phyloP scores from a whole-genome alignment of 139 green algal genomes.

The Yamagishiella unicocca region DNA sequence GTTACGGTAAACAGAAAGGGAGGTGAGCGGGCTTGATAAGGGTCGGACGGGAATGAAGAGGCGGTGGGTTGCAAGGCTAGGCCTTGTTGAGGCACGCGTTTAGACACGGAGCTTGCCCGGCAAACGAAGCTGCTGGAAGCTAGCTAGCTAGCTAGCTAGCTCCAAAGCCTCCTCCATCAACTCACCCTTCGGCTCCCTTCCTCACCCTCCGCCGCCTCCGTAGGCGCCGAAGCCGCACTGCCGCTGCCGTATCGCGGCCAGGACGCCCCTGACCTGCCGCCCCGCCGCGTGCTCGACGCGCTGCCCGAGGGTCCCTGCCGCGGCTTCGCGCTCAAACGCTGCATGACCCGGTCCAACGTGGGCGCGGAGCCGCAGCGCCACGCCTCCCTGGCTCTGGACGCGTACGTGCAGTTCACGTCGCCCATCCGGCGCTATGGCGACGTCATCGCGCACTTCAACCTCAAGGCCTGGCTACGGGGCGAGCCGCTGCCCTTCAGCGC shows the following conservation, averaged over 20 bases:
- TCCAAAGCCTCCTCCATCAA: neutral
- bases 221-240: constrained; percentile 62
- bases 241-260: constrained; percentile 78
- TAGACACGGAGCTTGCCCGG: no score
- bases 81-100: no score
- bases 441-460: constrained; percentile 86
- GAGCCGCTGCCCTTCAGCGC: constrained; percentile 54
- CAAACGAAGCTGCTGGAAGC: no score
- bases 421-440: constrained; percentile 70
- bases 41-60: no score
- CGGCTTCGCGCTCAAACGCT: constrained; percentile 66
- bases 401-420: constrained; percentile 71
- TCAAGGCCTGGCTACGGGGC: constrained; percentile 69
- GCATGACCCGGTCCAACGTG: constrained; percentile 80
- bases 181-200: neutral
- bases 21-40: no score
- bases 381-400: constrained; percentile 77
- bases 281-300: constrained; percentile 52
- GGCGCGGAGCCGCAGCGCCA: constrained; percentile 62
- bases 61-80: no score
- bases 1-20: no score
- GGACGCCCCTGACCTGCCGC: constrained; percentile 59
- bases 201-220: neutral
- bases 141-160: no score
- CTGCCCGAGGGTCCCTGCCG: constrained; percentile 79